These are phyloP conservation scores for Hyphopichia burtonii DNA, from an alignment of 1,139 yeast genomes.

Conservation along the genomic window DNA sequence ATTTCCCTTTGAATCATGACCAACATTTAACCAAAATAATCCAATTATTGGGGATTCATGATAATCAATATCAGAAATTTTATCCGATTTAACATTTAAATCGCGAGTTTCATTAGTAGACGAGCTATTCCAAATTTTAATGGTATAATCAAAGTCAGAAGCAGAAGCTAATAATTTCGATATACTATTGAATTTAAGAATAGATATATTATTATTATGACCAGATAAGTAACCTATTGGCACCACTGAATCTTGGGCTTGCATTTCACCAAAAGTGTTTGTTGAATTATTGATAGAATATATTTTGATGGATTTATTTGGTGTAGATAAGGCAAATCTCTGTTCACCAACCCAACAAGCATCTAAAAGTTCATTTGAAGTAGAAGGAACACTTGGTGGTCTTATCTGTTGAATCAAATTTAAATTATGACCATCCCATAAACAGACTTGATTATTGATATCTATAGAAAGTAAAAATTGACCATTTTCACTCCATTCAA, in stretches of 20 bases:
- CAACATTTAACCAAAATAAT: constrained; percentile 48
- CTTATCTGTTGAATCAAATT: constrained; percentile 29
- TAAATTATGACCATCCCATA: constrained; percentile 41
- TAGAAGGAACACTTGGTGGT: constrained; percentile 10
- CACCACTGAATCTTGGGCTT: constrained; percentile 14
- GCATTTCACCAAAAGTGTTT: constrained; percentile 11
- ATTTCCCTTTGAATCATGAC: constrained; percentile 10
- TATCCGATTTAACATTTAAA: constrained; percentile 18
- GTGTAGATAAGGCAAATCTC: constrained; percentile 70
- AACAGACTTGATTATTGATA: constrained; percentile 27
- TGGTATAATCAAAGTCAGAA: constrained; percentile 65
- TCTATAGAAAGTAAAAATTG: constrained; percentile 36
- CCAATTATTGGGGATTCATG: constrained; percentile 59
- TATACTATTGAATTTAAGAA: constrained; percentile 50
- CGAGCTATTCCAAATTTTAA: constrained; percentile 73
- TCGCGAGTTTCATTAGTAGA: constrained; percentile 45
- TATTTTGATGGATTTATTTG: constrained; percentile 55
- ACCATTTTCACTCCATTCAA: constrained; percentile 39
- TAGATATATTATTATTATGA: constrained; percentile 63
- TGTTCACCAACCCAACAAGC: constrained; percentile 69
- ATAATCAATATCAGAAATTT: constrained; percentile 12
- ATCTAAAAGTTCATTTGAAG: constrained; percentile 25
- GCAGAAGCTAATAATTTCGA: constrained; percentile 65
- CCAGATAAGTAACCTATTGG: constrained; percentile 69
- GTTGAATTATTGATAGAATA: constrained; percentile 40